Evolutionary conservation across 495 filamentous ascomycete genomes (phyloP).

Genomic region (Podospora australis): DNA sequence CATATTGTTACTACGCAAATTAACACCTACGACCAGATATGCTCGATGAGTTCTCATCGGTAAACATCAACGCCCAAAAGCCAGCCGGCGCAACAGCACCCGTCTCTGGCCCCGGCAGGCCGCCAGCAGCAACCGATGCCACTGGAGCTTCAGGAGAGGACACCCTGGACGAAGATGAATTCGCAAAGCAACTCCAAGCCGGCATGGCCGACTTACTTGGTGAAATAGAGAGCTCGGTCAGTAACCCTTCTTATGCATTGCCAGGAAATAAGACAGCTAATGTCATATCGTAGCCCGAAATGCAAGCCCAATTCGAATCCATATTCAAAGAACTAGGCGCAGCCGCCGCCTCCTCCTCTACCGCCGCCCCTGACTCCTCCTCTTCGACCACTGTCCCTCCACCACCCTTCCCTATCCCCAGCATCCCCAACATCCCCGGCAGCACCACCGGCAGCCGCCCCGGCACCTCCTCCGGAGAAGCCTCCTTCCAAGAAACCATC

Average conservation of each 20-base stretch:
- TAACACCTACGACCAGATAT: constrained; percentile 53
- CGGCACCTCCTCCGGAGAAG: constrained; percentile 34
- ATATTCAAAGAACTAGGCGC: constrained; percentile 73
- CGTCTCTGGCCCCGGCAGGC: constrained; percentile 26
- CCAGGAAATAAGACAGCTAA: no score
- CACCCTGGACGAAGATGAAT: constrained; percentile 57
- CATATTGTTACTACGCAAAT: neutral
- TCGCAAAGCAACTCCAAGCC: constrained; percentile 74
- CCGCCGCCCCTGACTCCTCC: constrained; percentile 15
- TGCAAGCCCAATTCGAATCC: constrained; percentile 78
- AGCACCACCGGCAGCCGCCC: neutral
- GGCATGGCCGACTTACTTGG: constrained; percentile 81
- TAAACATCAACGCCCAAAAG: constrained; percentile 47
- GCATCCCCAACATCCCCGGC: neutral
- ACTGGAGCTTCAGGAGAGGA: constrained; percentile 19
- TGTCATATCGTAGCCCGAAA: constrained; percentile 58
- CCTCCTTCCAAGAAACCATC: constrained; percentile 86
- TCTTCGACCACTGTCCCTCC: constrained; percentile 6
- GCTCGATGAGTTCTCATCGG: constrained; percentile 76
- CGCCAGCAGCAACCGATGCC: no score
- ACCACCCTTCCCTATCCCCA: neutral
- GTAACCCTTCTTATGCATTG: no score
- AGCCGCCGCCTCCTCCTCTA: constrained; percentile 30
- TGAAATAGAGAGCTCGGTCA: constrained; percentile 56
- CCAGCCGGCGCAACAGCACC: constrained; percentile 32